Conservation (phyloP, 1,139 yeast species). For the Ogataea hybrid region DNA sequence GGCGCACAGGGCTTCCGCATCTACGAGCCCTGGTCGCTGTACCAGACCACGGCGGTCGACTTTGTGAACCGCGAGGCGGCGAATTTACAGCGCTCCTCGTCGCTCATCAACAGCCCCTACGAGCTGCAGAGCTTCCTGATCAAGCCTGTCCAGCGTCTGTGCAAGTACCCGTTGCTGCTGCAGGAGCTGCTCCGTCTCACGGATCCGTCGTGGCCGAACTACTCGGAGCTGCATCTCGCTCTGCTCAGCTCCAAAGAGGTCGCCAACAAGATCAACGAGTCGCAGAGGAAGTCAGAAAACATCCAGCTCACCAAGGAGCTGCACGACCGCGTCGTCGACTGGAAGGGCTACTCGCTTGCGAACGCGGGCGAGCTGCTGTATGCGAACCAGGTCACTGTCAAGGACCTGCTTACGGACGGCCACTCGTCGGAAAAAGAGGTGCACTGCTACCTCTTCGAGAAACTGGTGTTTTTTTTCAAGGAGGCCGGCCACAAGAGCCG, state of each 20-base stretch:
- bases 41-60: constrained; percentile 84
- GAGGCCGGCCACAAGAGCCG: constrained; percentile 32
- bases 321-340: constrained; percentile 72
- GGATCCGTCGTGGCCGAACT: constrained; percentile 52
- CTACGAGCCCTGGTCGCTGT: constrained; percentile 88
- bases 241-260: constrained; percentile 65
- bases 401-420: constrained; percentile 41
- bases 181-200: constrained; percentile 72
- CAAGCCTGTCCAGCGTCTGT: constrained; percentile 92
- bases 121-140: constrained; percentile 87
- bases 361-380: constrained; percentile 84
- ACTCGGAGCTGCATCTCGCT: constrained; percentile 69
- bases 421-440: constrained; percentile 84
- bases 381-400: constrained; percentile 76
- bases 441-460: constrained; percentile 85
- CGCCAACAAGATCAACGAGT: constrained; percentile 89
- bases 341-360: constrained; percentile 88
- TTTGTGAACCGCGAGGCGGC: constrained; percentile 65
- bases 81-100: constrained; percentile 54
- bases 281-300: constrained; percentile 91
- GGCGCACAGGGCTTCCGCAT: constrained; percentile 76
- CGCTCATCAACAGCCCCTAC: constrained; percentile 77
- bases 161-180: constrained; percentile 86
- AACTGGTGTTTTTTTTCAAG: constrained; percentile 70
- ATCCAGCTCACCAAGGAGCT: constrained; percentile 67